A percentile compares a stretch with the other conserved stretches of the same genome.
phyloP scores from a whole-genome alignment of 139 green algal genomes.

The Deuterostichococcus epilithicus region DNA sequence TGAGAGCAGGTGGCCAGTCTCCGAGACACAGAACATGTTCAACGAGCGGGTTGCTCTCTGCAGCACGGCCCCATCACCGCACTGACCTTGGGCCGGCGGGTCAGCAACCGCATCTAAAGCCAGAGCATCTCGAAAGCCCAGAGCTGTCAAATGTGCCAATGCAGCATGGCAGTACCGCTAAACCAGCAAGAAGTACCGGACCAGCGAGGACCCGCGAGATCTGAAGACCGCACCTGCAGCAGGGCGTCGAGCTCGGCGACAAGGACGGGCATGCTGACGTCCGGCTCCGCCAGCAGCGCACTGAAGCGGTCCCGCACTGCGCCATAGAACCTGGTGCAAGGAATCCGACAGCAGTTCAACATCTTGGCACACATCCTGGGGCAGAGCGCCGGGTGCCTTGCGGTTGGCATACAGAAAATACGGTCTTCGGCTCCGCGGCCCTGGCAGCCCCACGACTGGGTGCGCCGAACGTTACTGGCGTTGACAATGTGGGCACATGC shows the following conservation, averaged over 20 bases:
- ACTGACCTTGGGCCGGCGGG: no score
- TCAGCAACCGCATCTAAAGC: no score
- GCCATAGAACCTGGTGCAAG: constrained; percentile 3
- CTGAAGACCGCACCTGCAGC: not conserved
- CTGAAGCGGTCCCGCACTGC: constrained; percentile 8
- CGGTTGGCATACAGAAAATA: not conserved
- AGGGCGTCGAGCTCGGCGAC: not conserved
- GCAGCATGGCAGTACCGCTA: no score
- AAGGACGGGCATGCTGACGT: constrained; percentile 4
- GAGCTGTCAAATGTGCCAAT: no score
- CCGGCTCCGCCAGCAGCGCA: constrained; percentile 8
- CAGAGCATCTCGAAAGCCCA: no score
- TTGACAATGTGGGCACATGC: not conserved
- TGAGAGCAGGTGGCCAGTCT: no score
- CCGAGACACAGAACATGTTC: no score
- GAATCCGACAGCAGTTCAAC: not conserved
- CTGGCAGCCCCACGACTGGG: not conserved
- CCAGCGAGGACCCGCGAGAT: no score
- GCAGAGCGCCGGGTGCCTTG: not conserved
- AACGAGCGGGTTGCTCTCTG: no score
- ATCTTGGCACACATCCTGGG: not conserved
- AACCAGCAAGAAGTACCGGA: no score
- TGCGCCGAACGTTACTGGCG: not conserved
- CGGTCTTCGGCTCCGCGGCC: not conserved
- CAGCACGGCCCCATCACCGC: no score